Percentiles rank a stretch among this genome's conserved stretches.
Evolutionary conservation across 192 early-diverging fungal genomes (phyloP).

Genomic region (Lobosporangium transversale): DNA sequence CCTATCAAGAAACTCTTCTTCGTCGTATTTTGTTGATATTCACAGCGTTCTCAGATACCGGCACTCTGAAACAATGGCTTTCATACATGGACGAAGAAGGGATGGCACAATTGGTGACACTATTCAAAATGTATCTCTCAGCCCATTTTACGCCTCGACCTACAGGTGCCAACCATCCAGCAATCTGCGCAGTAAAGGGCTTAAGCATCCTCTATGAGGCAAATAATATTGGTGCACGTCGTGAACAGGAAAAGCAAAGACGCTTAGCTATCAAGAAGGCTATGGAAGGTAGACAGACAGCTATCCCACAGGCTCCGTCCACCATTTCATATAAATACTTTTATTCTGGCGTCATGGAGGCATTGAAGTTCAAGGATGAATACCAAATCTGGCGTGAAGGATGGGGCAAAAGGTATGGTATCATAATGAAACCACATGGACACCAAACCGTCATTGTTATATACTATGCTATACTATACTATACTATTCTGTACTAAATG

Average conservation of each 20-base stretch:
- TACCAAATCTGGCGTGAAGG: constrained; percentile 76
- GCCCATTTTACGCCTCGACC: constrained; percentile 59
- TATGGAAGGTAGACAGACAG: constrained; percentile 23
- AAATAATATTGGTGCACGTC: constrained; percentile 55
- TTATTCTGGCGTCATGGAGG: constrained; percentile 51
- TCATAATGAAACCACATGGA: no score
- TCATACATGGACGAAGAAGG: constrained; percentile 56
- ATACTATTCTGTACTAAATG: not conserved
- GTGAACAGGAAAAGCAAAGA: constrained; percentile 47
- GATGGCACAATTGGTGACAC: constrained; percentile 53
- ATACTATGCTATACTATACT: not conserved
- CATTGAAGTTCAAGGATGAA: constrained; percentile 82
- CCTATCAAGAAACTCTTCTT: constrained; percentile 59
- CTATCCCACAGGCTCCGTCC: constrained; percentile 18
- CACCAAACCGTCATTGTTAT: no score
- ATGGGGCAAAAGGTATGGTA: constrained; percentile 49
- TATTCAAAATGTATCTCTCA: constrained; percentile 61
- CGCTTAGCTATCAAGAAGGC: constrained; percentile 56
- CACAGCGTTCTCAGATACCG: constrained; percentile 49
- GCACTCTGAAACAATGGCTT: constrained; percentile 60
- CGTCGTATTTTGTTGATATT: constrained; percentile 56
- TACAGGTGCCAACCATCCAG: constrained; percentile 48
- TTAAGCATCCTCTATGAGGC: constrained; percentile 63
- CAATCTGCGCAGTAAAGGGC: constrained; percentile 61
- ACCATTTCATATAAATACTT: constrained; percentile 46